Evolutionary conservation across 202 grass and related monocot species (phyloP).

Genomic region (Zizania palustris): DNA sequence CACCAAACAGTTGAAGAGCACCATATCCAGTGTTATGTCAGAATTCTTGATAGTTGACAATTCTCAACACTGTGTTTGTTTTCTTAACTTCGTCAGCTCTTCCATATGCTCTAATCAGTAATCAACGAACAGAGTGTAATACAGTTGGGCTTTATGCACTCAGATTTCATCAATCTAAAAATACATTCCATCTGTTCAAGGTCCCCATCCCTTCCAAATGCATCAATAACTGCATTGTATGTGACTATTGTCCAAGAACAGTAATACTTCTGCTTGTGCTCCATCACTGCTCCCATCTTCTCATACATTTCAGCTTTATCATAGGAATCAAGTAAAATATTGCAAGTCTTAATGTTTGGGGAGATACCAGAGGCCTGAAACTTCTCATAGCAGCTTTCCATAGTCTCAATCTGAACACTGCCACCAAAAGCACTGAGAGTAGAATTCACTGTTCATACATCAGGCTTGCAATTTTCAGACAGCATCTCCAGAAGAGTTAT

Average conservation of each 20-base stretch:
- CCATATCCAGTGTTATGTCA: slow-evolving; percentile 76
- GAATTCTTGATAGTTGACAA: slow-evolving; percentile 71
- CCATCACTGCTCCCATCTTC: slow-evolving; percentile 98
- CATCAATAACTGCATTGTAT: slow-evolving; percentile 94
- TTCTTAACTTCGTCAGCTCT: slow-evolving; percentile 67
- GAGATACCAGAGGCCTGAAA: slow-evolving; percentile 85
- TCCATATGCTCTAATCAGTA: slow-evolving; percentile 86
- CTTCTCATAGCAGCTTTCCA: slow-evolving; percentile 94
- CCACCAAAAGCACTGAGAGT: slow-evolving; percentile 83
- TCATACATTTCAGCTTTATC: slow-evolving; percentile 93
- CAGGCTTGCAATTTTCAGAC: slow-evolving; percentile 75
- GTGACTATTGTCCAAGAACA: slow-evolving; percentile 96
- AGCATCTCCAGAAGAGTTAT: slow-evolving; percentile 86
- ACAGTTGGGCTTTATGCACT: slow-evolving; percentile 88
- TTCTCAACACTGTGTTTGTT: slow-evolving; percentile 71
- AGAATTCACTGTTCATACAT: slow-evolving; percentile 98
- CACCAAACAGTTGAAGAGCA: slow-evolving; percentile 98
- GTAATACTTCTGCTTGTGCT: slow-evolving; percentile 96
- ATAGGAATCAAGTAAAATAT: slow-evolving; percentile 93
- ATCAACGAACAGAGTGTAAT: slow-evolving; percentile 88
- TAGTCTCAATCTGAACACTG: slow-evolving; percentile 85
- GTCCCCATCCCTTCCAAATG: slow-evolving; percentile 80
- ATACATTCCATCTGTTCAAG: slow-evolving; percentile 92
- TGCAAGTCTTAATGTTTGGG: slow-evolving; percentile 92
- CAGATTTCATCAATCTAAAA: slow-evolving; percentile 96